Conservation (phyloP, 73 alveolate genomes). For the Paramecium sexaurelia region DNA sequence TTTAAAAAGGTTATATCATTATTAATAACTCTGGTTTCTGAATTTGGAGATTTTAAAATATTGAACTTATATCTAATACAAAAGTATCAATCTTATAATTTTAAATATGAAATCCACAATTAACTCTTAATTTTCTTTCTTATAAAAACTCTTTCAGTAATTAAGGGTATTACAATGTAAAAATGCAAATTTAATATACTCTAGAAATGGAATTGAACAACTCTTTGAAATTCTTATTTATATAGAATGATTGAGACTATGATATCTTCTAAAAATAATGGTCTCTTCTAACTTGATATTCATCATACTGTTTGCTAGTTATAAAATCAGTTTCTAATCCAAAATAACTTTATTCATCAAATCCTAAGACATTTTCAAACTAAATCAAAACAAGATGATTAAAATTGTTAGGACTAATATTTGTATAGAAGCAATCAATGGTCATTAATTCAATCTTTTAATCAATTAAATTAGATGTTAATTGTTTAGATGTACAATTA, state of each 20-base stretch:
- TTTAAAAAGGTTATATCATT: not conserved
- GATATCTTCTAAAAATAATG: not conserved
- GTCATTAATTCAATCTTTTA: not conserved
- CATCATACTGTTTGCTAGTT: not conserved
- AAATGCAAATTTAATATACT: not conserved
- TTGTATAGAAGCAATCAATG: not conserved
- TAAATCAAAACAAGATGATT: not conserved
- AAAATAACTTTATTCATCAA: not conserved
- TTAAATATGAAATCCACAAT: not conserved
- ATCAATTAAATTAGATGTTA: not conserved
- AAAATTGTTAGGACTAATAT: not conserved
- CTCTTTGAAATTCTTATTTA: not conserved
- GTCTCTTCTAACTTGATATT: not conserved
- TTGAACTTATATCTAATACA: not conserved
- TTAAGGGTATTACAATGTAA: not conserved
- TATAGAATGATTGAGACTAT: not conserved
- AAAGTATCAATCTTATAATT: not conserved
- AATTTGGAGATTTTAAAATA: not conserved
- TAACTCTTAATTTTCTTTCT: constrained; percentile 8
- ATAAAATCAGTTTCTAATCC: not conserved
- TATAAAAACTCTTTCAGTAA: not conserved
- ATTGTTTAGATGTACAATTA: not conserved
- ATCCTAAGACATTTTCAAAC: constrained; percentile 13
- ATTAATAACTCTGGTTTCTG: not conserved
- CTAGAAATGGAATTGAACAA: not conserved